phyloP scores from a whole-genome alignment of 208 protist species.

The Tritrichomonas musculus region DNA sequence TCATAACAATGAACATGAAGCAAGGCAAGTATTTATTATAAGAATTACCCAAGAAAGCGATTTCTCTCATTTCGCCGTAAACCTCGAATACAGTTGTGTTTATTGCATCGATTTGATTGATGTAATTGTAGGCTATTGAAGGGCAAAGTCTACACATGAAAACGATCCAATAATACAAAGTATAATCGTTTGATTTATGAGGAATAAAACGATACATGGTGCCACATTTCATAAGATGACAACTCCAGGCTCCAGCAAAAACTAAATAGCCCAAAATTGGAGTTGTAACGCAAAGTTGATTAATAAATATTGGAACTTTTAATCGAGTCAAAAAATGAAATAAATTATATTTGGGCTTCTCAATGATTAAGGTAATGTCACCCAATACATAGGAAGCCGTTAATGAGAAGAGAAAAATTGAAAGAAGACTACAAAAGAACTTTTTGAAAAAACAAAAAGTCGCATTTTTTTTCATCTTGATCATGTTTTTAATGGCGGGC shows the following conservation, averaged over 20 bases:
- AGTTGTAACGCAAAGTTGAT: background rate
- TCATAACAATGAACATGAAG: background rate
- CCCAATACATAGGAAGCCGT: background rate
- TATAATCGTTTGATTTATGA: background rate
- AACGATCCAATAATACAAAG: background rate
- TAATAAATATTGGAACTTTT: background rate
- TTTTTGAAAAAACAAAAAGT: too few species aligned
- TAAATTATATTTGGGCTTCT: background rate
- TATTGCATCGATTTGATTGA: background rate
- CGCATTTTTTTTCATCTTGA: too few species aligned
- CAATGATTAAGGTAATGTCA: background rate
- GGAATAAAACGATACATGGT: background rate
- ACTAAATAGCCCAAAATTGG: background rate
- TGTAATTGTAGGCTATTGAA: slow-evolving; percentile 8
- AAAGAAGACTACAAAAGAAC: too few species aligned
- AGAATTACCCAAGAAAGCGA: background rate
- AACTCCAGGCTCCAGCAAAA: background rate
- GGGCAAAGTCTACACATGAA: background rate
- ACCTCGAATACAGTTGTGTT: background rate
- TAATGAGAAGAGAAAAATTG: too few species aligned
- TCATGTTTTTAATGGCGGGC: too few species aligned
- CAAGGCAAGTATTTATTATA: background rate
- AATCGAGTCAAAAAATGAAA: background rate
- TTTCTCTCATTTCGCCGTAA: background rate
- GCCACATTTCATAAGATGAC: background rate